Base-by-base conservation (phyloP, 345 rosid genomes). In the Ailanthus altissimus region DNA sequence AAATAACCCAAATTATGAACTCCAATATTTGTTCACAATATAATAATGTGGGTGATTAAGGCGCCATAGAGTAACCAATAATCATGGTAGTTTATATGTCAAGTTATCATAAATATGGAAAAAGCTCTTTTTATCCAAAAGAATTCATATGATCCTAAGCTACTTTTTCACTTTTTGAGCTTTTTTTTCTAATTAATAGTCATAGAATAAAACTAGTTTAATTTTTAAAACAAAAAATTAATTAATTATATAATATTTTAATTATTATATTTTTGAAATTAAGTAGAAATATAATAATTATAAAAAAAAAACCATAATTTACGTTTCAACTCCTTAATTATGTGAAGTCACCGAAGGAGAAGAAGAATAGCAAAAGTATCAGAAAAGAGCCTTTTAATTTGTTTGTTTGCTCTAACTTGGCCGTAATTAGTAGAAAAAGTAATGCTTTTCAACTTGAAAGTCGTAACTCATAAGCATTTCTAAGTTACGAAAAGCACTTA, bases 401-500 rank as follows among this genome's bases (percentile, higher is more conserved):
- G 49, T 74, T 62, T 62, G 77, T 16, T 5, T 20, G 28, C 23
- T 45, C 56, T 67, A 61, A 73, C 45, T 74, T 46, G 59, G 43
- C 23, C 12, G 6, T 6, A 3, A 40, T 18, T 21, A 5, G 16
- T 66, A 12, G 57, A 15, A 15, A 21, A 58, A 66, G 36, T 21
- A 16, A 3, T 45, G 36, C 36, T 8, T 65, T 42, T 23, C 4
- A 25, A 40, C 20, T 50, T 8, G 10, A 18, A 21, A n/a, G n/a
- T n/a, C n/a, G n/a, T n/a, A n/a, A n/a, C 26, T 67, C 43, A 5
- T 14, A 11, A 21, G 26, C 54, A 36, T 59, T 59, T 16, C 79
- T 64, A 1, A 40, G 65, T 42, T 28, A 84, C 62, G 80, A 38
- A 76, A 81, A 73, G 84, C 69, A 72, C 54, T 68, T 49, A 62